phyloP scores from a whole-genome alignment of 2,329 filamentous ascomycete species.

The Paramyrothecium roridum region DNA sequence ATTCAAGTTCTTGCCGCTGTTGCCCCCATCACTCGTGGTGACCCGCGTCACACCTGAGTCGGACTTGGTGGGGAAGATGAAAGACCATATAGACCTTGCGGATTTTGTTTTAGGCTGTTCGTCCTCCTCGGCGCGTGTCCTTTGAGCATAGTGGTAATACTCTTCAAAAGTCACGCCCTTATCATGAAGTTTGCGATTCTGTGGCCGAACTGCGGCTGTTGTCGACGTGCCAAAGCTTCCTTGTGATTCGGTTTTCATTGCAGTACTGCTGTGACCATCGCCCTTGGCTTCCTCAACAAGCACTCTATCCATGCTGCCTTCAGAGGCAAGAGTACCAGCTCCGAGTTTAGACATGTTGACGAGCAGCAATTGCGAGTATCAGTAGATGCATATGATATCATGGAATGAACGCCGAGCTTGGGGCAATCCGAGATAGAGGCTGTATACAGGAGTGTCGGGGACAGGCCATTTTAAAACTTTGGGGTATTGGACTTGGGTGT shows the following conservation, averaged over 20 bases:
- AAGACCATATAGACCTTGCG: slow-evolving; percentile 5
- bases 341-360: neutral
- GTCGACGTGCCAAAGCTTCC: neutral
- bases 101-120: slow-evolving; percentile 3
- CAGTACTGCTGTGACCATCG: neutral
- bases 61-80: neutral
- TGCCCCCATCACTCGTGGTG: neutral
- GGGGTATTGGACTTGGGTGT: no score
- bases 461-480: no score
- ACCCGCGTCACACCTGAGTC: neutral
- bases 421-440: no score
- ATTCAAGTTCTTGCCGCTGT: slow-evolving; percentile 1
- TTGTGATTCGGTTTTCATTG: neutral
- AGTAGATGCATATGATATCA: no score
- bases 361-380: no score
- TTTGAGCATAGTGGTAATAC: slow-evolving; percentile 19
- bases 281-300: neutral
- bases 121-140: slow-evolving; percentile 16
- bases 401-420: no score
- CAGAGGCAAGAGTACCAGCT: neutral
- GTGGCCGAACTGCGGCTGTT: slow-evolving; percentile 2
- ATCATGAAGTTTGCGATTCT: slow-evolving; percentile 14
- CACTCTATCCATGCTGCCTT: neutral
- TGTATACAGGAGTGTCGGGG: no score
- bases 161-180: slow-evolving; percentile 19